Conservation (phyloP, 371 early-diverging fungal species). For the Apophysomyces elegans region DNA sequence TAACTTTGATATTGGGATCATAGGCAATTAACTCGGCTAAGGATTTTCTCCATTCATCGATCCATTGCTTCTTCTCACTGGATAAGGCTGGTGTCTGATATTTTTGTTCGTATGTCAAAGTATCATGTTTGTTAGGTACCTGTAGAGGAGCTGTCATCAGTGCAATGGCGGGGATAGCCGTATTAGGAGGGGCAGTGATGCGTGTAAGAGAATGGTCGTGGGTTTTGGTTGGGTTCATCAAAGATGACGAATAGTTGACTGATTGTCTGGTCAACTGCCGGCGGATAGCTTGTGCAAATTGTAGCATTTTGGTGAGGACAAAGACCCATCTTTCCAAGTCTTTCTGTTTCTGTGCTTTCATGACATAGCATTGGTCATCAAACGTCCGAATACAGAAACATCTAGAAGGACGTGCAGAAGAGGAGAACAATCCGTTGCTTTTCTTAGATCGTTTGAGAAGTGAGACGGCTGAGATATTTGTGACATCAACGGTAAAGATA, state of each 20-base stretch:
- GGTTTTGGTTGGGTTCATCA: background rate
- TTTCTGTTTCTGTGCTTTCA: conserved; percentile 33
- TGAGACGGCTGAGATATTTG: conserved; percentile 30
- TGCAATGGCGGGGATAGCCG: background rate
- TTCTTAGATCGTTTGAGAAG: conserved; percentile 21
- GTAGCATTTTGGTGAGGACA: conserved; percentile 35
- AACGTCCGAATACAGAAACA: conserved; percentile 28
- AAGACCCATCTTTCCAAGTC: conserved; percentile 40
- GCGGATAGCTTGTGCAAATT: conserved; percentile 10
- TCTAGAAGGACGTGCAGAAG: conserved; percentile 14
- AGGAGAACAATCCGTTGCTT: conserved; percentile 9
- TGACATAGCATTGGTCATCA: conserved; percentile 23
- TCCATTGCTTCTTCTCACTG: conserved; percentile 25
- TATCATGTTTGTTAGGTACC: background rate
- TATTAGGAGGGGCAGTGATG: conserved; percentile 15
- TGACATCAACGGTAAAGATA: conserved; percentile 30
- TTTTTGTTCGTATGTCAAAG: background rate
- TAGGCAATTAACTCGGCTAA: conserved; percentile 21
- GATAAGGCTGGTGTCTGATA: conserved; percentile 9
- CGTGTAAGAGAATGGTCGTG: background rate
- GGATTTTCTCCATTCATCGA: conserved; percentile 31
- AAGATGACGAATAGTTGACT: background rate
- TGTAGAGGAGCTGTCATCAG: background rate
- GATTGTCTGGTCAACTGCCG: background rate
- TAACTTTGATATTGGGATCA: conserved; percentile 18